phyloP scores from a whole-genome alignment of 1,284 basidiomycete species.

The Ustilago tritici region DNA sequence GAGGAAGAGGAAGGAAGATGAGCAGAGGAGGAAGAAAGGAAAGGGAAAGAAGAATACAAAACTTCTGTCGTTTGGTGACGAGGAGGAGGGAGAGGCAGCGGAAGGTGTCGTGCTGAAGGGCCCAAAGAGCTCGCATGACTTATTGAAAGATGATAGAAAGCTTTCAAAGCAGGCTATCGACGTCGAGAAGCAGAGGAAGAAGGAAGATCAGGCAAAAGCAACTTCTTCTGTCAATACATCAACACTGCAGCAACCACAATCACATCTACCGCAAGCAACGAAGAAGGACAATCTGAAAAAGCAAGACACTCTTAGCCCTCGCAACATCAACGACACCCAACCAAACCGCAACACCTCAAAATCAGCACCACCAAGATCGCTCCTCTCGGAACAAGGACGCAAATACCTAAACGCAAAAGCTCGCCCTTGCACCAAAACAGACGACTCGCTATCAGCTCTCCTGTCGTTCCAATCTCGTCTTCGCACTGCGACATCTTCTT shows the following conservation, averaged over 20 bases:
- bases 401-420: conserved; percentile 16
- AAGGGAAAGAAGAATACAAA: conserved; percentile 55
- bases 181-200: not conserved
- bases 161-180: conserved; percentile 42
- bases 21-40: conserved; percentile 40
- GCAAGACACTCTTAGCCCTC: not conserved
- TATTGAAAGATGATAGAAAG: conserved; percentile 57
- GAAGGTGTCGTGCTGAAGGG: conserved; percentile 19
- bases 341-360: not conserved
- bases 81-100: conserved; percentile 59
- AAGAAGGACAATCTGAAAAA: not conserved
- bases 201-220: not conserved
- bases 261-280: not conserved
- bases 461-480: conserved; percentile 43
- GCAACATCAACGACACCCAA: not conserved
- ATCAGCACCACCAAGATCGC: not conserved
- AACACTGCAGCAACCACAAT: not conserved
- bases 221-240: not conserved
- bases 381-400: conserved; percentile 15
- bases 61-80: conserved; percentile 61
- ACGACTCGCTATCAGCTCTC: conserved; percentile 28
- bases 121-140: conserved; percentile 65
- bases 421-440: conserved; percentile 7
- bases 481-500: conserved; percentile 7
- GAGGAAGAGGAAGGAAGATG: conserved; percentile 13